A percentile compares a stretch with the other conserved stretches of the same genome.
phyloP scores from a whole-genome alignment of 225 moss, liverwort and hornwort species.

The Marchantia paleacea region DNA sequence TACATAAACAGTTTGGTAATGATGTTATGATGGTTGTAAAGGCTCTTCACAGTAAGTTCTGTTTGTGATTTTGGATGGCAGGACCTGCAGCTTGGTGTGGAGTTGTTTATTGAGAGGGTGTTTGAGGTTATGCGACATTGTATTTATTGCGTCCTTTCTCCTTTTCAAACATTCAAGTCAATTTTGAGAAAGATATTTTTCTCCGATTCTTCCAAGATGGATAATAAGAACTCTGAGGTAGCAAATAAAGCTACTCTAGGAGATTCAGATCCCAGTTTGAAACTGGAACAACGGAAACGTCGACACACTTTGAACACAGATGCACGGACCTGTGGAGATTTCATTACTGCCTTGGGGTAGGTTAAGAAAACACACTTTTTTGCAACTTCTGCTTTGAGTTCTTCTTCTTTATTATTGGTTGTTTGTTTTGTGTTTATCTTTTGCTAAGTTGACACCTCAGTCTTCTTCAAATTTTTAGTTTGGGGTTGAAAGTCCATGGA shows the following conservation, averaged over 20 bases:
- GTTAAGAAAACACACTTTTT: background rate
- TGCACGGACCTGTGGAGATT: slow-evolving; percentile 85
- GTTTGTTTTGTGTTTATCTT: background rate
- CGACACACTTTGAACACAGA: slow-evolving; percentile 68
- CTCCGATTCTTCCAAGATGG: background rate
- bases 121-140: slow-evolving; percentile 66
- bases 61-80: slow-evolving; percentile 26
- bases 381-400: background rate
- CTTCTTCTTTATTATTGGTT: background rate
- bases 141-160: slow-evolving; percentile 63
- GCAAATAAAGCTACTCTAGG: slow-evolving; percentile 67
- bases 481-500: no score
- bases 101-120: slow-evolving; percentile 67
- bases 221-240: slow-evolving; percentile 25
- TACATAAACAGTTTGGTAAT: background rate
- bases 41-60: background rate
- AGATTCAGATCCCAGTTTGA: slow-evolving; percentile 52
- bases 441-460: no score
- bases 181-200: slow-evolving; percentile 55
- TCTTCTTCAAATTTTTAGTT: no score
- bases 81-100: slow-evolving; percentile 84
- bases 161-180: slow-evolving; percentile 60
- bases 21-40: background rate
- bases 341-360: slow-evolving; percentile 79
- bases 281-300: slow-evolving; percentile 42